Conservation (phyloP, 371 early-diverging fungal species). For the Mortierella sp. region DNA sequence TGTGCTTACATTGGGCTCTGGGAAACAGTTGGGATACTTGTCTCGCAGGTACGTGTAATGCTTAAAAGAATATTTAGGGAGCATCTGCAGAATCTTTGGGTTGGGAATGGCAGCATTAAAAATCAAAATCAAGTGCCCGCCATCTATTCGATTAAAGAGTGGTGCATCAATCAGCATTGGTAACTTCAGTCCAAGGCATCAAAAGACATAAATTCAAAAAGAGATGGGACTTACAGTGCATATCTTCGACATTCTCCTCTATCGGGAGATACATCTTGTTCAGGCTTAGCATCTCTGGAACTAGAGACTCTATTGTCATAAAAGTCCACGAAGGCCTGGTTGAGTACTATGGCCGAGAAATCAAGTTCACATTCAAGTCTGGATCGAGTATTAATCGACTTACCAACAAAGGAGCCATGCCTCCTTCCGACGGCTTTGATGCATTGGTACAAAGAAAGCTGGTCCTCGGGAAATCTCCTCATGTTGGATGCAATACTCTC, state of each 20-base stretch:
- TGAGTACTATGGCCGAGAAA: background rate
- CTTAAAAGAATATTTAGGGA: slow-evolving; percentile 76
- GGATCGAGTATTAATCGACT: slow-evolving; percentile 3
- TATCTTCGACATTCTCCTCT: slow-evolving; percentile 76
- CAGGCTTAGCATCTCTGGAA: slow-evolving; percentile 68
- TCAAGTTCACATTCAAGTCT: background rate
- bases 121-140: slow-evolving; percentile 74
- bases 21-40: slow-evolving; percentile 75
- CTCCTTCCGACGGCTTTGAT: slow-evolving; percentile 68
- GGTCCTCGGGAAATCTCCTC: slow-evolving; percentile 74
- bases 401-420: slow-evolving; percentile 70
- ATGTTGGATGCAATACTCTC: slow-evolving; percentile 67
- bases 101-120: slow-evolving; percentile 71
- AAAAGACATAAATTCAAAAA: background rate
- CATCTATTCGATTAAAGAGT: slow-evolving; percentile 56
- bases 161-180: background rate
- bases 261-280: slow-evolving; percentile 72
- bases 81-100: slow-evolving; percentile 56
- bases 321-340: background rate
- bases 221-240: slow-evolving; percentile 56
- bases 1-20: slow-evolving; percentile 61
- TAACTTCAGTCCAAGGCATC: background rate
- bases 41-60: slow-evolving; percentile 79
- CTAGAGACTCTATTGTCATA: slow-evolving; percentile 46
- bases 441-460: slow-evolving; percentile 71